phyloP scores from a whole-genome alignment of 2,329 filamentous ascomycete genomes.

The Ophiostoma triangulosporum region DNA sequence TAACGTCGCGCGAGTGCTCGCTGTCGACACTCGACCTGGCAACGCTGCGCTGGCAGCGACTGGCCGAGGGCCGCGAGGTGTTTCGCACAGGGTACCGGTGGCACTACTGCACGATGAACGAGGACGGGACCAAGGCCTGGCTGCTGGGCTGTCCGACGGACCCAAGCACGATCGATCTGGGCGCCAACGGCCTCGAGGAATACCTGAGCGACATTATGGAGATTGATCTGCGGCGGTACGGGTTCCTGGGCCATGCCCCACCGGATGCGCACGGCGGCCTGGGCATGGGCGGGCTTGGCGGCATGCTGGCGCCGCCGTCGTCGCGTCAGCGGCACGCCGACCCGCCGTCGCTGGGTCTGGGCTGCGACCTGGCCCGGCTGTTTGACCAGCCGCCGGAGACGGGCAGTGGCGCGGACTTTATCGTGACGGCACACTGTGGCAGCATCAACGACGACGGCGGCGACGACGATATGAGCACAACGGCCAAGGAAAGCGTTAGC shows the following conservation, averaged over 20 bases:
- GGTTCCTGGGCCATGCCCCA: conserved; percentile 71
- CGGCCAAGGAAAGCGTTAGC: not conserved
- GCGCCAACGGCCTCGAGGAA: conserved; percentile 62
- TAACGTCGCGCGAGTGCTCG: conserved; percentile 76
- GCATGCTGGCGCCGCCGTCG: conserved; percentile 28
- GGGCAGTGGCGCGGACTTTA: conserved; percentile 80
- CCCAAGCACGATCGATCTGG: conserved; percentile 47
- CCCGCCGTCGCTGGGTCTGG: conserved; percentile 54
- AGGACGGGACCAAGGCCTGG: conserved; percentile 93
- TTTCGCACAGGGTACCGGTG: conserved; percentile 87
- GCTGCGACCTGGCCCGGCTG: conserved; percentile 69
- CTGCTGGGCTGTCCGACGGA: conserved; percentile 84
- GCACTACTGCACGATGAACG: conserved; percentile 96
- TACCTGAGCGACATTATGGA: conserved; percentile 90
- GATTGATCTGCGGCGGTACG: conserved; percentile 83
- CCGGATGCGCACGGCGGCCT: conserved; percentile 25
- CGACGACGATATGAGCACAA: conserved; percentile 26
- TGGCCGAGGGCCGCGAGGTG: conserved; percentile 87
- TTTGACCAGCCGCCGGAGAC: conserved; percentile 78
- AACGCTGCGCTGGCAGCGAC: conserved; percentile 81
- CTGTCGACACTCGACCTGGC: conserved; percentile 79
- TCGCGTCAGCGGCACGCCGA: conserved; percentile 34
- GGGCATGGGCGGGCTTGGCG: conserved; percentile 21
- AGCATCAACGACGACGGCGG: conserved; percentile 34
- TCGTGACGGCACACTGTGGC: conserved; percentile 76